A percentile compares a stretch with the other conserved stretches of the same genome.
Conservation (phyloP, 371 early-diverging fungal species). For the Batkoa obscura region DNA sequence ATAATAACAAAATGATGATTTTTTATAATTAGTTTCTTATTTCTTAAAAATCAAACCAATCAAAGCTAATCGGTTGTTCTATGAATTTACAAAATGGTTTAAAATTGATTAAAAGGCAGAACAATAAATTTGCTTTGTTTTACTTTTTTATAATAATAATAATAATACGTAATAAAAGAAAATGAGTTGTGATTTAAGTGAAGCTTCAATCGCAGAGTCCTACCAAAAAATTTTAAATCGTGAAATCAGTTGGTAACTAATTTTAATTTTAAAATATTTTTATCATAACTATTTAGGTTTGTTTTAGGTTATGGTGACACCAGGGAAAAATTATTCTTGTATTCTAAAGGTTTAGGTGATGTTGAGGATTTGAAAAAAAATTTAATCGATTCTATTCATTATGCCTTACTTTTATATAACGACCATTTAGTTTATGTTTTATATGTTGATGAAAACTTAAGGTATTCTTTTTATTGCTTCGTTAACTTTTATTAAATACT, state of each 20-base stretch:
- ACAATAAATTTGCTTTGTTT: no score
- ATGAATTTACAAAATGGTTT: no score
- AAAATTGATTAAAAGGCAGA: no score
- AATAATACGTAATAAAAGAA: neutral
- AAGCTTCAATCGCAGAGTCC: slow-evolving; percentile 34
- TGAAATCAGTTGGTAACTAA: slow-evolving; percentile 9
- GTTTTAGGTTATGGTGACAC: slow-evolving; percentile 47
- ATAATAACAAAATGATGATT: no score
- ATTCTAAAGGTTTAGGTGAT: slow-evolving; percentile 33
- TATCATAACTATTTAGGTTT: slow-evolving; percentile 19
- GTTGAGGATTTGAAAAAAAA: slow-evolving; percentile 34
- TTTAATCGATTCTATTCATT: slow-evolving; percentile 38
- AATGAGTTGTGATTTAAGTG: slow-evolving; percentile 48
- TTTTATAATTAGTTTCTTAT: no score
- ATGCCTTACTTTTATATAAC: slow-evolving; percentile 38
- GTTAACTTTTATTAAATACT: neutral
- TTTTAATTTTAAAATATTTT: slow-evolving; percentile 8
- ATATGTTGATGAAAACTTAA: slow-evolving; percentile 45
- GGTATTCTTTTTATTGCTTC: slow-evolving; percentile 15
- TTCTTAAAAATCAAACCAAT: no score
- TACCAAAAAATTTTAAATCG: slow-evolving; percentile 35
- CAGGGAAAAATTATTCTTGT: slow-evolving; percentile 41
- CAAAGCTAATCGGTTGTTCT: no score
- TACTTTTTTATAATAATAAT: no score
- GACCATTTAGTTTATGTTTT: slow-evolving; percentile 35